Evolutionary conservation across 768 basidiomycete species (phyloP), one percentile per base, ranked within the genome.

Genomic region (Trametes cubensis): DNA sequence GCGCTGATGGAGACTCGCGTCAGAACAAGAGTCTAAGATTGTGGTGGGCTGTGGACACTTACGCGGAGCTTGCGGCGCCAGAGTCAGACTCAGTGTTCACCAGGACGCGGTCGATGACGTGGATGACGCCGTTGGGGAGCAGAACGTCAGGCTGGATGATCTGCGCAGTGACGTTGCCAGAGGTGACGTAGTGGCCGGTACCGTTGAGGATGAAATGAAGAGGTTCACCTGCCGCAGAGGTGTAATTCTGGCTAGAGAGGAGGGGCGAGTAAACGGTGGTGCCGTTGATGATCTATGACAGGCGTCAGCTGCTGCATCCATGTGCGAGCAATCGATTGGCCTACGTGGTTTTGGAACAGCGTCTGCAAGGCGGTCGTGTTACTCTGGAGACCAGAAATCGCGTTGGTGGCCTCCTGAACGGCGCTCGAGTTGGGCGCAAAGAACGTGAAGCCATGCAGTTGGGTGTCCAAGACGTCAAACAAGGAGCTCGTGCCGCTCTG

Each of bases 111-210:
- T 87, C 77, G 61, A 88, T 80, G 44, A 87, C 70, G 70, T 92
- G 88, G 10, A 88, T 71, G 44, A 91, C 90, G 48, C 89, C 90
- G 64, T 92, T 91, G 18, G 78, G 69, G 25, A 83, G 71, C 65
- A 91, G 74, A 6, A 88, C 78, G 69, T 92, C 87, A 15, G 83
- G 71, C 53, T 79, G 77, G 44, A 87, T 67, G 67, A 92, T 82
- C 64, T 73, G 77, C 6, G 85, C 87, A 41, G 79, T 75, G 64
- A 78, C 67, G 51, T 76, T 76, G 48, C 78, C 81, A n/a, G 65
- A 66, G 38, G 76, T 78, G 52, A 92, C 82, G 70, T 76, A 90
- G 0, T 76, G 70, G 2, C 89, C 89, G 4, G 84, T 81, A 0
- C 75, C 73, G 72, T 91, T 91, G 55, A 78, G 71, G 11, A 67